phyloP scores from a whole-genome alignment of 495 filamentous ascomycete genomes.

The Aspergillus nanangensis region DNA sequence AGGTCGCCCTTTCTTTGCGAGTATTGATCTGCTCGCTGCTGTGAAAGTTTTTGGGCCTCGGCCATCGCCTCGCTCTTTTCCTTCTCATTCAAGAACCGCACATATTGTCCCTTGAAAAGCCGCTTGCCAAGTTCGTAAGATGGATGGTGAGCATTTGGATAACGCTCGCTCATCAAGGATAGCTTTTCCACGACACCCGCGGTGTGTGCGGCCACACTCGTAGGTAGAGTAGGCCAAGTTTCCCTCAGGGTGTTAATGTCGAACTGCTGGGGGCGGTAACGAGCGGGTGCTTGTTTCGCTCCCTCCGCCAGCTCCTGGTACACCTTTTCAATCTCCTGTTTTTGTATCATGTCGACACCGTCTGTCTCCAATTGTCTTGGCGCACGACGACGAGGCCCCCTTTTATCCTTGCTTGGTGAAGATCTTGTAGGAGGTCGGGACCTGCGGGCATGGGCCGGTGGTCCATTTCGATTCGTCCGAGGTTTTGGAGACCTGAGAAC shows the following conservation, averaged over 20 bases:
- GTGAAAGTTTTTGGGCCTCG: conserved; percentile 32
- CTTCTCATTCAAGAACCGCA: conserved; percentile 34
- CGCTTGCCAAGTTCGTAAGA: conserved; percentile 36
- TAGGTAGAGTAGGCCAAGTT: conserved; percentile 43
- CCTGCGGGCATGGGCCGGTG: conserved; percentile 16
- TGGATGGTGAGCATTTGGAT: conserved; percentile 34
- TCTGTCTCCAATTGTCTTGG: conserved; percentile 14
- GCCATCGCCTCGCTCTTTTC: conserved; percentile 34
- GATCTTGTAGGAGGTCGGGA: conserved; percentile 9
- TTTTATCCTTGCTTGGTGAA: conserved; percentile 9
- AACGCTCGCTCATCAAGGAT: conserved; percentile 28
- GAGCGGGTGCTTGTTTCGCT: conserved; percentile 24
- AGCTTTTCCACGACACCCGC: conserved; percentile 37
- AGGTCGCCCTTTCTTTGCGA: conserved; percentile 36
- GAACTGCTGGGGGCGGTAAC: conserved; percentile 30
- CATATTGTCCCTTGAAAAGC: conserved; percentile 35
- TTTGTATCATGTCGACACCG: conserved; percentile 18
- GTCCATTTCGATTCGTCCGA: conserved; percentile 17
- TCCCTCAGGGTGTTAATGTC: conserved; percentile 26
- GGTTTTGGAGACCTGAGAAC: conserved; percentile 30
- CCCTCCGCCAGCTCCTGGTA: conserved; percentile 28
- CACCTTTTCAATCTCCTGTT: conserved; percentile 25
- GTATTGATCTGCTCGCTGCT: conserved; percentile 37
- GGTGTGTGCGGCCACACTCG: conserved; percentile 19
- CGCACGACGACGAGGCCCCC: conserved; percentile 5